Evolutionary conservation across 495 filamentous ascomycete genomes (phyloP), one percentile per base, ranked within the genome.

Genomic region (Clohesyomyces aquaticus): DNA sequence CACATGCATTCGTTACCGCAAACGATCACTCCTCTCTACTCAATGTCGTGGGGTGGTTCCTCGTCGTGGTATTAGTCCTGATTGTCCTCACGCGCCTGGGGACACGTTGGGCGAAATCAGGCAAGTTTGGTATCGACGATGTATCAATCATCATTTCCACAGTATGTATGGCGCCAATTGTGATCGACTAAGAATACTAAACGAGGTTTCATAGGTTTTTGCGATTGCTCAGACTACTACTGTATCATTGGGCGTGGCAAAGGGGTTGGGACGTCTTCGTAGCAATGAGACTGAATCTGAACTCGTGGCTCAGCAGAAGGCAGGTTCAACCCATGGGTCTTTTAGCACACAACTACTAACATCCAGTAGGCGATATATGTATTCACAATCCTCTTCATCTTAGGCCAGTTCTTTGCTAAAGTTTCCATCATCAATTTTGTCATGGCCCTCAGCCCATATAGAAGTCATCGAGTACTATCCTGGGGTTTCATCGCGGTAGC

Each of bases 341-440:
- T 3, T 61, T 61, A 22, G 46, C 26, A 2, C 1, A 25, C 21
- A 25, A 22, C 18, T 52, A 21, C 29, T 49, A 52, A 56, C 53
- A 42, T 21, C 16, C 10, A 14, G 1, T 8, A 61, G 57, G 43
- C 57, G 42, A 52, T 61, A n/a, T 61, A 51, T 38, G 57, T 47
- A 21, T 61, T 52, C 46, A 61, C 46, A 11, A 52, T 61, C 27
- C 45, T 61, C 21, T 61, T 61, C 46, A 52, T 61, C 18, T 23
- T 61, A 22, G 57, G 57, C 4, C 57, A 61, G 29, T 61, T 61
- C 58, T 61, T 61, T 27, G 58, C 46, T 14, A 52, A 61, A n/a
- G 29, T 61, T 2, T 61, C 58, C 19, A 41, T 61, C 18, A 61
- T 61, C 32, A 14, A 18, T 19, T 61, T 53, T 32, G 47, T 61